These are phyloP conservation scores for Viola pubescens DNA, from an alignment of 441 rosid genomes.

Conservation along the genomic window DNA sequence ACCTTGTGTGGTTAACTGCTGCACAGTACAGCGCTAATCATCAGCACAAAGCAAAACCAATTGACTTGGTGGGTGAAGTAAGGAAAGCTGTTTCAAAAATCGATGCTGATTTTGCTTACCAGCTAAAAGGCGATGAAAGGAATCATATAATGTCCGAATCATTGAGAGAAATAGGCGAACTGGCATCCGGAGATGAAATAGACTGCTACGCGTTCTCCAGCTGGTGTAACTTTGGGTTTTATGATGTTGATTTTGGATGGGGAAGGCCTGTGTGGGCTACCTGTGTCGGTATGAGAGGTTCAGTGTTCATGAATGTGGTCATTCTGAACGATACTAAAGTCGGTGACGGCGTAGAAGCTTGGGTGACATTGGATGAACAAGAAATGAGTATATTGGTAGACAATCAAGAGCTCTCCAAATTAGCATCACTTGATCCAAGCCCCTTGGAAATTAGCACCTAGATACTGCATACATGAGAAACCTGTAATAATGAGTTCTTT, in stretches of 20 bases:
- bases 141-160: slow-evolving; percentile 17
- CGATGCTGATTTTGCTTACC: slow-evolving; percentile 25
- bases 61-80: slow-evolving; percentile 22
- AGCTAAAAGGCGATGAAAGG: slow-evolving; percentile 19
- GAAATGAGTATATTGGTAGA: slow-evolving; percentile 14
- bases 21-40: slow-evolving; percentile 13
- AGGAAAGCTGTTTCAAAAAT: slow-evolving; percentile 30
- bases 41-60: slow-evolving; percentile 12
- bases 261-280: slow-evolving; percentile 33
- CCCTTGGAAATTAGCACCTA: slow-evolving; percentile 19
- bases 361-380: slow-evolving; percentile 21
- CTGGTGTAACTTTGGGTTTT: slow-evolving; percentile 28
- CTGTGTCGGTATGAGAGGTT: slow-evolving; percentile 17
- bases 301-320: slow-evolving; percentile 27
- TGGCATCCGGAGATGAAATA: slow-evolving; percentile 12
- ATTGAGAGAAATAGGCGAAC: slow-evolving; percentile 11
- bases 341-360: slow-evolving; percentile 24
- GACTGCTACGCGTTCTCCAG: slow-evolving; percentile 31
- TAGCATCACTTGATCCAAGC: slow-evolving; percentile 31
- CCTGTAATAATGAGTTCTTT: neutral
- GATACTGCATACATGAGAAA: neutral
- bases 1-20: slow-evolving; percentile 31
- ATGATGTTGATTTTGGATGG: slow-evolving; percentile 34
- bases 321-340: slow-evolving; percentile 21
- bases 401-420: slow-evolving; percentile 18